Evolutionary conservation across 2,329 filamentous ascomycete genomes (phyloP).

Genomic region (Amphichorda felina): DNA sequence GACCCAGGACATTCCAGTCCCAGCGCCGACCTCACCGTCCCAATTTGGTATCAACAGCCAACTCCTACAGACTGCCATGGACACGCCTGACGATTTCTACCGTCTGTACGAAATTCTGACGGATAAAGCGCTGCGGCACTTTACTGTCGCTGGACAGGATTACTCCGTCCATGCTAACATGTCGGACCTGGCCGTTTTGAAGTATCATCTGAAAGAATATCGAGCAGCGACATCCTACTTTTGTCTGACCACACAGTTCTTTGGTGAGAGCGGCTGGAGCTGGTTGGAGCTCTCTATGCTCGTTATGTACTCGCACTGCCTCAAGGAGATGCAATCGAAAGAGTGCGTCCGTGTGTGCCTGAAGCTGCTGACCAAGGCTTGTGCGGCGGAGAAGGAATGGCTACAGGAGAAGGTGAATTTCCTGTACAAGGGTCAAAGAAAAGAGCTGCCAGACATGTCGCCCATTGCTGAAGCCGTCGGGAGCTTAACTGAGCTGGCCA

Average conservation of each 20-base stretch:
- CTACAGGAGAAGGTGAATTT: conserved; percentile 18
- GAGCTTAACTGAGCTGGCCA: conserved; percentile 33
- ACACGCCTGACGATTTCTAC: conserved; percentile 52
- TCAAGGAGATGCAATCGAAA: conserved; percentile 62
- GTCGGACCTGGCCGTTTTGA: conserved; percentile 77
- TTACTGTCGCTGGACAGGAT: conserved; percentile 63
- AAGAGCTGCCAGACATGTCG: conserved; percentile 13
- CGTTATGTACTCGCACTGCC: conserved; percentile 72
- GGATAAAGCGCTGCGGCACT: conserved; percentile 73
- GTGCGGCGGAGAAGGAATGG: conserved; percentile 38
- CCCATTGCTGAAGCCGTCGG: conserved; percentile 34
- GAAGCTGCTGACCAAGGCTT: conserved; percentile 60
- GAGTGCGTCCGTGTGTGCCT: conserved; percentile 70
- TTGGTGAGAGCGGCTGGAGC: conserved; percentile 67
- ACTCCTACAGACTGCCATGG: conserved; percentile 48
- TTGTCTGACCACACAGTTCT: conserved; percentile 64
- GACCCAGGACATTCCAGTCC: background rate
- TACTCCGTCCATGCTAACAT: conserved; percentile 69
- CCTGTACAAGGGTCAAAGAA: no score
- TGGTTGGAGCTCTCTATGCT: conserved; percentile 73
- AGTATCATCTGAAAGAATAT: conserved; percentile 66
- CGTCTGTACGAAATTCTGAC: conserved; percentile 65
- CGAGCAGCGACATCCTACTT: conserved; percentile 66
- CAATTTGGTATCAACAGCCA: conserved; percentile 24
- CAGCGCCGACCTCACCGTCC: conserved; percentile 14